Conservation (phyloP, 139 green algal genomes). For the Eudorina sp. region DNA sequence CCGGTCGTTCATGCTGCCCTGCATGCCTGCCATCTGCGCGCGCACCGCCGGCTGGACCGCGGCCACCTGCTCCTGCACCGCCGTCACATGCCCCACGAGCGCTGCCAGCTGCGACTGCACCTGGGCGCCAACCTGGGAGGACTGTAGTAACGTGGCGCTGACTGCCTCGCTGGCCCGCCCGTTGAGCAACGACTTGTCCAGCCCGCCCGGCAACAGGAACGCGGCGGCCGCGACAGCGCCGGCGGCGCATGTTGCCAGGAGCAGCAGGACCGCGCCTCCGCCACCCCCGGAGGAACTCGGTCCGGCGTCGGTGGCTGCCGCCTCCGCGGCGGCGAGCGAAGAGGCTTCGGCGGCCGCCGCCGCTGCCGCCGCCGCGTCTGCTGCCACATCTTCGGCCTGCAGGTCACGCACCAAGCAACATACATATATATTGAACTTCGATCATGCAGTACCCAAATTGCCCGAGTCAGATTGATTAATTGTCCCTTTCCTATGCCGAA, state of each 20-base stretch:
- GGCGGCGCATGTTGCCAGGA: not conserved
- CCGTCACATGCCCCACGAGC: not conserved
- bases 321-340: not conserved
- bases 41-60: not conserved
- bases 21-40: not conserved
- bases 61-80: not conserved
- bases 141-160: not conserved
- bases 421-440: too few species aligned
- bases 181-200: not conserved
- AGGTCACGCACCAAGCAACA: too few species aligned
- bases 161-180: not conserved
- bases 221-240: not conserved
- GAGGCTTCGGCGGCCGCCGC: not conserved
- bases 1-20: not conserved
- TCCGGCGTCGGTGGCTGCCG: not conserved
- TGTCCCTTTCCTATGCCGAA: too few species aligned
- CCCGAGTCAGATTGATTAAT: too few species aligned
- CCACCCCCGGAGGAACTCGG: not conserved
- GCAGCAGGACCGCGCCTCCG: not conserved
- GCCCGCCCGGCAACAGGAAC: not conserved
- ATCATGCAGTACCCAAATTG: too few species aligned
- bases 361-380: not conserved
- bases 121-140: not conserved
- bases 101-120: conserved; percentile 19
- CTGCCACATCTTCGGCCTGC: not conserved